phyloP scores from a whole-genome alignment of 352 stramenopile species.

The Phytophthora fragariae region DNA sequence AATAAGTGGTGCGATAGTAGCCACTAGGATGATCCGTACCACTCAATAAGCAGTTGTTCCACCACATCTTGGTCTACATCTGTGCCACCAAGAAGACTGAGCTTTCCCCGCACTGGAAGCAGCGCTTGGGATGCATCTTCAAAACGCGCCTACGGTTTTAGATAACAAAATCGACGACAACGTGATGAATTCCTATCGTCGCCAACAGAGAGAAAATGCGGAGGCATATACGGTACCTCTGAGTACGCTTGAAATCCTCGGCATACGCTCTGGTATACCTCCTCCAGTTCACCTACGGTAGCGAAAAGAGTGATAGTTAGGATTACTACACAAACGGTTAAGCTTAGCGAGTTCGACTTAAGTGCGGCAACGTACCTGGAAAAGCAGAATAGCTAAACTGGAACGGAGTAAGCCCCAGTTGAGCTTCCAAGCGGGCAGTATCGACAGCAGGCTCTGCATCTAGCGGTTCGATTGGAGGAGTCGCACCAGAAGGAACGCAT shows the following conservation, averaged over 20 bases:
- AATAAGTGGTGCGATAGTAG: not conserved
- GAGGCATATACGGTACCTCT: constrained; percentile 41
- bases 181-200: not conserved
- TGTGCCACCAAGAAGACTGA: constrained; percentile 78
- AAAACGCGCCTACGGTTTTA: constrained; percentile 50
- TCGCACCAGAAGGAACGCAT: constrained; percentile 42
- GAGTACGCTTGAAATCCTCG: constrained; percentile 75
- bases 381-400: constrained; percentile 67
- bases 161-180: not conserved
- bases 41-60: constrained; percentile 81
- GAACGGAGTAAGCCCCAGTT: constrained; percentile 51
- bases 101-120: constrained; percentile 66
- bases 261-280: constrained; percentile 63
- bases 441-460: constrained; percentile 46
- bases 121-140: constrained; percentile 64
- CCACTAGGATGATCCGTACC: constrained; percentile 41
- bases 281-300: constrained; percentile 45
- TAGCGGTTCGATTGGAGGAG: constrained; percentile 34
- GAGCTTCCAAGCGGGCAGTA: constrained; percentile 42
- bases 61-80: constrained; percentile 77
- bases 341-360: not conserved
- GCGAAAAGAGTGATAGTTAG: not conserved
- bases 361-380: constrained; percentile 22
- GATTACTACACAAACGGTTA: not conserved
- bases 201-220: not conserved